phyloP scores from a whole-genome alignment of 768 basidiomycete species.

The Rubroboletus satanas region DNA sequence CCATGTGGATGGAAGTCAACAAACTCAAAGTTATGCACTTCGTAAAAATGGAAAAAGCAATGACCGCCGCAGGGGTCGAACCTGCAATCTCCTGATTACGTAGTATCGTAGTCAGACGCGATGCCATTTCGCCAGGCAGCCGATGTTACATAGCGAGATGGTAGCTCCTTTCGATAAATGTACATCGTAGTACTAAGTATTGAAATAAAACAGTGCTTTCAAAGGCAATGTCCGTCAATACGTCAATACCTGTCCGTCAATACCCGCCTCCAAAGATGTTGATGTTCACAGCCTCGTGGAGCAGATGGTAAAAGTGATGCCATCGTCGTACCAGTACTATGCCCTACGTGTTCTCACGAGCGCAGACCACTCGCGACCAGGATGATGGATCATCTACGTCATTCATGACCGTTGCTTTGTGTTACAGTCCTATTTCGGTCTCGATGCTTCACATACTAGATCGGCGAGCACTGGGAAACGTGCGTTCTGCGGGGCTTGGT shows the following conservation, averaged over 20 bases:
- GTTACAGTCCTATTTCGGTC: neutral
- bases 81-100: conserved; percentile 86
- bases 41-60: neutral
- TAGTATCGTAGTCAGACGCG: conserved; percentile 81
- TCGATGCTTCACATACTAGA: conserved; percentile 13
- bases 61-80: conserved; percentile 66
- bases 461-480: conserved; percentile 1
- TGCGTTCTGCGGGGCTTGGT: conserved; percentile 5
- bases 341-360: neutral
- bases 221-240: neutral
- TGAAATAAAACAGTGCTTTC: neutral
- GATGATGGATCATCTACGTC: neutral
- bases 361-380: neutral
- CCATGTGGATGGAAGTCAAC: too few species aligned
- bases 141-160: conserved; percentile 6
- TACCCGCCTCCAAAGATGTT: too few species aligned
- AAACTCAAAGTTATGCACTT: neutral
- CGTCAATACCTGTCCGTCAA: too few species aligned
- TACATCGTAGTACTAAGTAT: too few species aligned
- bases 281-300: neutral
- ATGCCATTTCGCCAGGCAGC: conserved; percentile 92
- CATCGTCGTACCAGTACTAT: neutral
- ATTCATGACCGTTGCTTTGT: neutral
- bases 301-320: neutral
- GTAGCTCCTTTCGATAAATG: neutral